phyloP scores from a whole-genome alignment of 1,284 basidiomycete genomes.

The Ceratorhiza oryzae-sativae region DNA sequence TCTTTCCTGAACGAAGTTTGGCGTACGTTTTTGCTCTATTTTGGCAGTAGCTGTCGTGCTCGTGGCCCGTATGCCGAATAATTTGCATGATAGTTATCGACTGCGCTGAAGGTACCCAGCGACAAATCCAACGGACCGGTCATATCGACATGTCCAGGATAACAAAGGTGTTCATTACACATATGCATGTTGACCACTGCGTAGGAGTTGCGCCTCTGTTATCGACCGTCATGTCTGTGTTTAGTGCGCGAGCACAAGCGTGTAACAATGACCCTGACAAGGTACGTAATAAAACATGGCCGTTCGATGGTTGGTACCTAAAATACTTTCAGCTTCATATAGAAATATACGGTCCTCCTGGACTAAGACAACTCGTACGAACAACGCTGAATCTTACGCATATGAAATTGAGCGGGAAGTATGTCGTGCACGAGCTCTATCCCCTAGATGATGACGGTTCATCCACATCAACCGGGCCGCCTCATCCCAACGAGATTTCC shows the following conservation, averaged over 20 bases:
- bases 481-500: constrained; percentile 71
- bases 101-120: constrained; percentile 37
- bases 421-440: constrained; percentile 84
- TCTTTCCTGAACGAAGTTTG: constrained; percentile 18
- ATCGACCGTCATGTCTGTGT: constrained; percentile 56
- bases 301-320: constrained; percentile 5
- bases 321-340: constrained; percentile 51
- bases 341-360: constrained; percentile 84
- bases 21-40: not conserved
- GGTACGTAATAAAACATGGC: constrained; percentile 19
- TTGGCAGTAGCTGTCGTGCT: constrained; percentile 6
- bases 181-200: constrained; percentile 66
- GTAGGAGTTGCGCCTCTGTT: constrained; percentile 81
- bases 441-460: constrained; percentile 45
- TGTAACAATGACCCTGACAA: constrained; percentile 25
- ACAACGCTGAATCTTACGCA: constrained; percentile 74
- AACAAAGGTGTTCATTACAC: constrained; percentile 34
- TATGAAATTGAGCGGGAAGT: constrained; percentile 69
- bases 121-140: constrained; percentile 18
- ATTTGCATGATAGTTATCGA: constrained; percentile 35
- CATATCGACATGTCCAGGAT: constrained; percentile 22
- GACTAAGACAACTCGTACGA: constrained; percentile 79
- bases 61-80: too few species aligned
- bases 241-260: constrained; percentile 24
- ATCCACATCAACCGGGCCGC: constrained; percentile 54